phyloP scores from a whole-genome alignment of 805 yeast species.

The Pichia heedii region DNA sequence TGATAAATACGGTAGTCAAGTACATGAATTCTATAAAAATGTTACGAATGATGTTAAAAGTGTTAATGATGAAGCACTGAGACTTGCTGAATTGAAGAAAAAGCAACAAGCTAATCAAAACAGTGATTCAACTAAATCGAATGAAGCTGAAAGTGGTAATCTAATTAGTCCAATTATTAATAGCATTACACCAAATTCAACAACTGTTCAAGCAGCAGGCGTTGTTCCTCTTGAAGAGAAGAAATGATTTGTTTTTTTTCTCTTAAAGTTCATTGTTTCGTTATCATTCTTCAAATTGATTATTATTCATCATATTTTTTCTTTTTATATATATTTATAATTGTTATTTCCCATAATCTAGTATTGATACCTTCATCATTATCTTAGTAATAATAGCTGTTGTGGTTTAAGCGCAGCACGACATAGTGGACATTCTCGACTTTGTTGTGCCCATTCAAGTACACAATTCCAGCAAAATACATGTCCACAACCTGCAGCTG shows the following conservation, averaged over 20 bases:
- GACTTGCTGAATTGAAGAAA: slow-evolving; percentile 56
- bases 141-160: background rate
- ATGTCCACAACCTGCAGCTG: slow-evolving; percentile 88
- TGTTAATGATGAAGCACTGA: slow-evolving; percentile 65
- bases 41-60: slow-evolving; percentile 48
- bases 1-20: slow-evolving; percentile 45
- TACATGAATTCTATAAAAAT: slow-evolving; percentile 51
- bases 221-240: slow-evolving; percentile 19
- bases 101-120: slow-evolving; percentile 1
- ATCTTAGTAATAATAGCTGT: slow-evolving; percentile 35
- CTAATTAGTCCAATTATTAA: slow-evolving; percentile 8
- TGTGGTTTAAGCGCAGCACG: slow-evolving; percentile 63
- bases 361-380: background rate
- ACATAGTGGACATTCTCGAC: slow-evolving; percentile 87
- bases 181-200: slow-evolving; percentile 17
- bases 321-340: too few species aligned
- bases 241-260: background rate
- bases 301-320: background rate
- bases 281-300: too few species aligned
- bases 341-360: too few species aligned
- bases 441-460: slow-evolving; percentile 80
- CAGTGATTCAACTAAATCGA: background rate
- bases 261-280: background rate
- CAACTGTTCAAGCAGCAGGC: slow-evolving; percentile 17
- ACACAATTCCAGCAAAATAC: slow-evolving; percentile 89